Base-by-base conservation (phyloP, 2,329 filamentous ascomycete species). In the Scytalidium sp. region DNA sequence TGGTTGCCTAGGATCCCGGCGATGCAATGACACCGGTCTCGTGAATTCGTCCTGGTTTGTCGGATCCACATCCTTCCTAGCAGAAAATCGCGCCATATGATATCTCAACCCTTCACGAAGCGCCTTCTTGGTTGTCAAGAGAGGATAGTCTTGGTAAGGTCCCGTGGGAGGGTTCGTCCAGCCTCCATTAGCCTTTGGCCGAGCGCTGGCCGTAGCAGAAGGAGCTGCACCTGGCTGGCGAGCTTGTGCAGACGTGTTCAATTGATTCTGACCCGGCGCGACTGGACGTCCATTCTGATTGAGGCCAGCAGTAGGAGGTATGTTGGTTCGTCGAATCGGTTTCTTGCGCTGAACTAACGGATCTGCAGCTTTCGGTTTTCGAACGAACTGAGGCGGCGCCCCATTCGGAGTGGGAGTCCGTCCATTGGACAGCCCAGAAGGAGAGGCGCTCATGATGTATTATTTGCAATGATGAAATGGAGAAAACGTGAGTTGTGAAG, bases 1-100 rank as follows among this genome's bases (percentile, higher is more conserved):
- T 43, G 78, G 83, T 60, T 83, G 85, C 60, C 85, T 82, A 17
- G 92, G 90, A 65, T 97, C 92, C 50, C 94, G 87, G 55, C 94
- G 85, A 65, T 97, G 92, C 32, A 99, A 74, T 32, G 90, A 86
- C 25, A 97, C 88, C 1, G 94, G 94, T 22, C 91, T 83, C 17
- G 88, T 87, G 64, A 97, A 99, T 46, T 95, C 84, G 5, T 84
- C 75, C 57, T 93, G 85, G 58, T 85, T 72, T 21, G 75, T 75
- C 2, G 83, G 80, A 62, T 97, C 85, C 52, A 90, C 76, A 25
- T 84, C 79, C 58, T 87, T 86, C 54, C 75, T 74, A 19, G 59
- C 60, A 5, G 63, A 57, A 49, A 99, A 84, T 59, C 89, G 86
- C 76, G 96, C 92, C 55, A 96, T 81, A 65, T 99, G 94, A 62